phyloP scores from a whole-genome alignment of 257 asterid genomes.

The Penstemon barbatus region DNA sequence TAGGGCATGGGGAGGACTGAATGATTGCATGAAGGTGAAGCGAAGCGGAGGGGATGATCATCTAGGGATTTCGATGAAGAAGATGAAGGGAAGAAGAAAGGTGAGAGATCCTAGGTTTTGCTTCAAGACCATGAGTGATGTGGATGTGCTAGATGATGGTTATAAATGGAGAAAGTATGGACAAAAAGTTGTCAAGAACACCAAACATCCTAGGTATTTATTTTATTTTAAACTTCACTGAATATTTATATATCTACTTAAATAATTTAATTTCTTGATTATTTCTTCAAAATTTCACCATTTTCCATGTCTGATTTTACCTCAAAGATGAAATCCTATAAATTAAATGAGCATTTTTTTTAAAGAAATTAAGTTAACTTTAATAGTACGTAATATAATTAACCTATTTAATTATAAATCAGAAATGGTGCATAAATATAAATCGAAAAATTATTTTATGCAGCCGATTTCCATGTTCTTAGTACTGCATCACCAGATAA shows the following conservation, averaged over 20 bases:
- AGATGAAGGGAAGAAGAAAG: constrained; percentile 65
- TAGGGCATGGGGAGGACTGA: constrained; percentile 75
- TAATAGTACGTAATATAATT: too few species aligned
- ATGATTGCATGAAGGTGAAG: constrained; percentile 56
- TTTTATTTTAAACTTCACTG: neutral
- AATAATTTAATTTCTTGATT: neutral
- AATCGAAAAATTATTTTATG: too few species aligned
- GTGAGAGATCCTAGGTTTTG: constrained; percentile 96
- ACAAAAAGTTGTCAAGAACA: constrained; percentile 92
- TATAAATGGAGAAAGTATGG: constrained; percentile 98
- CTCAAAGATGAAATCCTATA: neutral
- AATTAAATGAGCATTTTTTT: neutral
- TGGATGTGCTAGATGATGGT: constrained; percentile 94
- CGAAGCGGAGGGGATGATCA: constrained; percentile 46
- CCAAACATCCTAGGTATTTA: constrained; percentile 88
- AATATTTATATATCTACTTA: neutral
- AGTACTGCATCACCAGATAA: too few species aligned
- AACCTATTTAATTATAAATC: too few species aligned
- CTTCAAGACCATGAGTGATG: constrained; percentile 93
- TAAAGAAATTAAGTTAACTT: too few species aligned
- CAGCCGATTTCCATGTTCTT: too few species aligned
- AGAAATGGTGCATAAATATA: too few species aligned
- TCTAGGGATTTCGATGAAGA: constrained; percentile 73
- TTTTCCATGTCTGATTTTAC: neutral
- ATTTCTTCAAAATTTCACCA: neutral